Evolutionary conservation across 2,329 filamentous ascomycete genomes (phyloP).

Genomic region (Cytospora schulzeri): DNA sequence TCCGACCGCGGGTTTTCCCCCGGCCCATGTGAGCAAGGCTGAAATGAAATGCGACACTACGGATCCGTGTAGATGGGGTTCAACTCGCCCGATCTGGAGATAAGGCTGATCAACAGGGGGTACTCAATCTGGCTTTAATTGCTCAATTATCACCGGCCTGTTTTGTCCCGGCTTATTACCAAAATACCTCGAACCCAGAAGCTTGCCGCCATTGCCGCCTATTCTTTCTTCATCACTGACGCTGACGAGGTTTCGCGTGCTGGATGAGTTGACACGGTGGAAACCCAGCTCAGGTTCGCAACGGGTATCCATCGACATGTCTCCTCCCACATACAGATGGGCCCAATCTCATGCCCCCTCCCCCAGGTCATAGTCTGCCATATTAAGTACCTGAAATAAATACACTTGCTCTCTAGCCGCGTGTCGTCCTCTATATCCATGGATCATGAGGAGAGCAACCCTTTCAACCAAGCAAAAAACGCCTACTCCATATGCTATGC

Average conservation of each 20-base stretch:
- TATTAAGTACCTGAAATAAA: background rate
- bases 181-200: background rate
- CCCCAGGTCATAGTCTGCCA: background rate
- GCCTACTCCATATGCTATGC: conserved; percentile 1
- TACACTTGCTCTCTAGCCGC: background rate
- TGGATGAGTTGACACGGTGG: no score
- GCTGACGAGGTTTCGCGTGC: background rate
- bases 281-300: no score
- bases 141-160: background rate
- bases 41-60: background rate
- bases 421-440: background rate
- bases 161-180: background rate
- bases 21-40: background rate
- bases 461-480: background rate
- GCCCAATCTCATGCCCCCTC: background rate
- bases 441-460: background rate
- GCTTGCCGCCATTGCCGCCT: background rate
- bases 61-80: background rate
- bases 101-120: background rate
- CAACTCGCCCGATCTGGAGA: background rate
- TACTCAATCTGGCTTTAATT: background rate
- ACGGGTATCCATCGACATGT: no score
- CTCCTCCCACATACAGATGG: background rate
- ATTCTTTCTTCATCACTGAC: background rate
- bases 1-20: background rate